These are phyloP conservation scores for Neurospora sp. DNA, from an alignment of 495 filamentous ascomycete species.

Conservation along the genomic window DNA sequence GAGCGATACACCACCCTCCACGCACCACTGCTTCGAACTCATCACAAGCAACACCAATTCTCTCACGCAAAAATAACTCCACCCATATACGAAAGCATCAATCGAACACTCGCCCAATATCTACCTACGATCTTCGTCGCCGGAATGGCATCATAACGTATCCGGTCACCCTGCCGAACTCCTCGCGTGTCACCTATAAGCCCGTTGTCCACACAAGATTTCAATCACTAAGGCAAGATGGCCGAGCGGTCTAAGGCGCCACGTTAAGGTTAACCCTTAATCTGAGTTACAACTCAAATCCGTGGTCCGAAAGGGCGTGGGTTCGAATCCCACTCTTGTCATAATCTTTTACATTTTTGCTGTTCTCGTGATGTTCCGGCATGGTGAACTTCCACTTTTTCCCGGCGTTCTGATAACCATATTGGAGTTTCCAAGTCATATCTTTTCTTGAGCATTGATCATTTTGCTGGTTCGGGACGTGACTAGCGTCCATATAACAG, in stretches of 20 bases:
- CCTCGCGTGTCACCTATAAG: too few relatives aligned
- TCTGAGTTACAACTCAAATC: not conserved
- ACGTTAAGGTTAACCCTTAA: not conserved
- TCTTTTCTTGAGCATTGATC: too few relatives aligned
- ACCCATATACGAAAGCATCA: too few relatives aligned
- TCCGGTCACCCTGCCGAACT: too few relatives aligned
- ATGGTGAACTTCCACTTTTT: not conserved
- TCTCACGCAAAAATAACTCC: too few relatives aligned
- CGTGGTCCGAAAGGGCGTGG: slow-evolving; percentile 6
- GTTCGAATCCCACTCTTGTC: slow-evolving; percentile 12
- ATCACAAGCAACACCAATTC: not conserved
- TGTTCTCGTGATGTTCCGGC: not conserved
- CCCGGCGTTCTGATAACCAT: not conserved
- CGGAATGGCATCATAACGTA: too few relatives aligned
- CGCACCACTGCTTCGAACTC: not conserved
- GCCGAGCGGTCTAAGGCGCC: too few relatives aligned
- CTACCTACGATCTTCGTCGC: too few relatives aligned
- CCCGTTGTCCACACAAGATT: not conserved
- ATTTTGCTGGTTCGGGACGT: not conserved
- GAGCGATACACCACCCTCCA: not conserved
- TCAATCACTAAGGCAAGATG: not conserved
- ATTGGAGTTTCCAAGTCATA: rapidly evolving
- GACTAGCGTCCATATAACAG: too few relatives aligned
- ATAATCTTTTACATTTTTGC: not conserved
- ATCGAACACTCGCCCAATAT: too few relatives aligned